phyloP scores from a whole-genome alignment of 2,329 filamentous ascomycete species.

The Venturia asperata region DNA sequence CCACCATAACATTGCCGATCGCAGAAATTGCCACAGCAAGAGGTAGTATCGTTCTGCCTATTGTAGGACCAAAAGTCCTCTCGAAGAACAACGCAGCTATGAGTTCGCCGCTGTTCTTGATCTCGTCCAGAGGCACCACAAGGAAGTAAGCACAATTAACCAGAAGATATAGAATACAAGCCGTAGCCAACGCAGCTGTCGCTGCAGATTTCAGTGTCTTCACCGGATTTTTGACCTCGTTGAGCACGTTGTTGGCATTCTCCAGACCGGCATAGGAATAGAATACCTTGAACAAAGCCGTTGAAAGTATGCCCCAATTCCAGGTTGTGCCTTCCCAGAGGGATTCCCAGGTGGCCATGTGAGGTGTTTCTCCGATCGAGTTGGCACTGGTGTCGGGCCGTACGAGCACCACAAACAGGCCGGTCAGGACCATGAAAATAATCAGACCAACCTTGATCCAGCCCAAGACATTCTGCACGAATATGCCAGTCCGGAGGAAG shows the following conservation, averaged over 20 bases:
- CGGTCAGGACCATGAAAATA: conserved; percentile 54
- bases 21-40: conserved; percentile 19
- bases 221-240: conserved; percentile 59
- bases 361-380: conserved; percentile 8
- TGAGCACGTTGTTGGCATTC: conserved; percentile 52
- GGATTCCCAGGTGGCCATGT: conserved; percentile 17
- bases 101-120: conserved; percentile 19
- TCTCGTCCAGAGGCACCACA: conserved; percentile 21
- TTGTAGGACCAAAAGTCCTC: conserved; percentile 17
- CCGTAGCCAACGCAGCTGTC: conserved; percentile 49
- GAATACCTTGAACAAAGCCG: conserved; percentile 64
- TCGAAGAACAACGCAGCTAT: conserved; percentile 21
- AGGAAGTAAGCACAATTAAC: conserved; percentile 21
- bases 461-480: conserved; percentile 54
- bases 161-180: conserved; percentile 16
- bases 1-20: conserved; percentile 21
- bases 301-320: conserved; percentile 29
- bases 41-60: conserved; percentile 18
- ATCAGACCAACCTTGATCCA: conserved; percentile 58
- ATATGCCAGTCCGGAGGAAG: conserved; percentile 51
- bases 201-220: conserved; percentile 60
- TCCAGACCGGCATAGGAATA: conserved; percentile 63
- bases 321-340: conserved; percentile 20
- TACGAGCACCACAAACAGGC: conserved; percentile 51
- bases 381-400: conserved; percentile 26